Evolutionary conservation across 1,284 basidiomycete species (phyloP).

Genomic region (Athelia sp.): DNA sequence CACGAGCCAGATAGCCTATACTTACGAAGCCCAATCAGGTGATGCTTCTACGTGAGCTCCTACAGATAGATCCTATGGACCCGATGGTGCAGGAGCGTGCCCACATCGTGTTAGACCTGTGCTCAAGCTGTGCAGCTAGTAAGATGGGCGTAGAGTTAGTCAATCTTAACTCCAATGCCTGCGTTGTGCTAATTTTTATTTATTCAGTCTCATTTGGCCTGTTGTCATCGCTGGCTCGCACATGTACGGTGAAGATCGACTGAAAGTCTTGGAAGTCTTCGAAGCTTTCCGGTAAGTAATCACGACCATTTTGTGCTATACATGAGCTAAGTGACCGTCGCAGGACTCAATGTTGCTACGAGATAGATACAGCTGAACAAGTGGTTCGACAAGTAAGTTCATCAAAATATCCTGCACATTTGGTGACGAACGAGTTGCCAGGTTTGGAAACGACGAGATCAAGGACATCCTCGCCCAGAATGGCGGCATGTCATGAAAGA

Average conservation of each 20-base stretch:
- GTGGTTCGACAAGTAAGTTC: slow-evolving; percentile 38
- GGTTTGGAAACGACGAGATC: slow-evolving; percentile 36
- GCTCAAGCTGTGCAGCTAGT: slow-evolving; percentile 23
- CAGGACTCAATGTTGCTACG: slow-evolving; percentile 34
- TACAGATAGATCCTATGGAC: slow-evolving; percentile 30
- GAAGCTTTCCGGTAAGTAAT: slow-evolving; percentile 37
- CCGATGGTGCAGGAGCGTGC: slow-evolving; percentile 30
- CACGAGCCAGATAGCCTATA: no score
- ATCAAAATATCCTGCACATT: background rate
- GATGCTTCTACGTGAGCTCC: slow-evolving; percentile 38
- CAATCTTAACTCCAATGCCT: slow-evolving; percentile 6
- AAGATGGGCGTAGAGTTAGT: slow-evolving; percentile 31
- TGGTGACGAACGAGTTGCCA: slow-evolving; percentile 10
- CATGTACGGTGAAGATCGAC: slow-evolving; percentile 27
- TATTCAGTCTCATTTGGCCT: slow-evolving; percentile 35
- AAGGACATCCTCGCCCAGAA: slow-evolving; percentile 26
- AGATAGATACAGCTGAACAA: slow-evolving; percentile 43
- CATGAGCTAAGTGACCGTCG: slow-evolving; percentile 3
- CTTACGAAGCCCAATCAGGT: slow-evolving; percentile 23
- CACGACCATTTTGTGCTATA: slow-evolving; percentile 3
- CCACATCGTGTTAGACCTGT: slow-evolving; percentile 21
- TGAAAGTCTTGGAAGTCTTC: slow-evolving; percentile 35
- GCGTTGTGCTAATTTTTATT: slow-evolving; percentile 7
- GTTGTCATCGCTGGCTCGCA: slow-evolving; percentile 42
- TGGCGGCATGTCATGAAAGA: slow-evolving; percentile 38